Percentiles rank a stretch among this genome's conserved stretches.
phyloP scores from a whole-genome alignment of 2,329 filamentous ascomycete species.

The Xenosphaeropsis pyriputrescens region DNA sequence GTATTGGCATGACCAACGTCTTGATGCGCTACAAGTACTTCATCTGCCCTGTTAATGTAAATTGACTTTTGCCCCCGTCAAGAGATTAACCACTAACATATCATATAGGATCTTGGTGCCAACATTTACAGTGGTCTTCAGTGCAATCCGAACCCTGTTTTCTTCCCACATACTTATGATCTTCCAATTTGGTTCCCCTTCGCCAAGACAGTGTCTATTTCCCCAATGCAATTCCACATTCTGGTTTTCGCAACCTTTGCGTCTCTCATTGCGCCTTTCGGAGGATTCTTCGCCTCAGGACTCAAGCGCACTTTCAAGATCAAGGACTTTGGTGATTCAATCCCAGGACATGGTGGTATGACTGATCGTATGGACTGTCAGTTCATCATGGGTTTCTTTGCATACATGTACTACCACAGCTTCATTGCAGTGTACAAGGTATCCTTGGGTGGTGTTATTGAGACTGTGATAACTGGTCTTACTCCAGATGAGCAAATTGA shows the following conservation, averaged over 20 bases:
- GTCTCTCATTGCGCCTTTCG: conserved; percentile 91
- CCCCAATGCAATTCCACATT: conserved; percentile 89
- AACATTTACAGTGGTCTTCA: conserved; percentile 84
- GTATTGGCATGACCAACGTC: conserved; percentile 65
- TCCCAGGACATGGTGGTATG: conserved; percentile 93
- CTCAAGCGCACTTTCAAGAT: conserved; percentile 99
- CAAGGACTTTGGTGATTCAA: conserved; percentile 98
- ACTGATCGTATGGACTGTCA: conserved; percentile 99
- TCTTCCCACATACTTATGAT: conserved; percentile 61
- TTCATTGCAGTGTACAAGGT: conserved; percentile 87
- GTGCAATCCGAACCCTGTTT: conserved; percentile 85
- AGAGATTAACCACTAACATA: conserved; percentile 3
- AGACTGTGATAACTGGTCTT: conserved; percentile 82
- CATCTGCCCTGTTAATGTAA: conserved; percentile 84
- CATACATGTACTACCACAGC: conserved; percentile 96
- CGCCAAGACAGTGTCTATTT: conserved; percentile 57
- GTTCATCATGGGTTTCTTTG: conserved; percentile 99
- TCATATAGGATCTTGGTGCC: conserved; percentile 59
- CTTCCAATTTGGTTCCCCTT: conserved; percentile 60
- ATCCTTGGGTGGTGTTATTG: conserved; percentile 74
- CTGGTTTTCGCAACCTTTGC: conserved; percentile 85
- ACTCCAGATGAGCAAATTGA: conserved; percentile 81
- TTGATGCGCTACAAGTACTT: conserved; percentile 92
- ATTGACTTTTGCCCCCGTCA: conserved; percentile 11
- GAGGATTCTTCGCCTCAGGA: conserved; percentile 94